Evolutionary conservation across 2,329 filamentous ascomycete genomes (phyloP), one percentile per base, ranked within the genome.

Genomic region (Aspergillus persii): DNA sequence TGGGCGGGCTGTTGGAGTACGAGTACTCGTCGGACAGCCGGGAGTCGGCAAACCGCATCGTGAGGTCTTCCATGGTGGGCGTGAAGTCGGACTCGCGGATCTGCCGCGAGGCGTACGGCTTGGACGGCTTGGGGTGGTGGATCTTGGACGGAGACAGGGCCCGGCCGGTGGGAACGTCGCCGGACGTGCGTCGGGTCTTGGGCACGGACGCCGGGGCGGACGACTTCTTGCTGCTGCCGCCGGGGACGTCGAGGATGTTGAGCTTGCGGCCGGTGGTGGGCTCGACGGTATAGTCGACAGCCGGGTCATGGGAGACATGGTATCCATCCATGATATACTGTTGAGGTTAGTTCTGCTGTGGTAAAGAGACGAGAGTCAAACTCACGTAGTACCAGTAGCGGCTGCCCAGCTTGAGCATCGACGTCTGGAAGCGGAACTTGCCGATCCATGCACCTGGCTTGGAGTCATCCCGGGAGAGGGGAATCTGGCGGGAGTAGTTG

Each of bases 251-350:
- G 78, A 99, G 91, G 80, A 96, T 91, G 86, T 99, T 99, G 71
- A 99, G 86, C 79, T 93, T 92, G 77, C 95, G 94, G 81, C 93
- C 92, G 58, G 95, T 98, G 77, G 93, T 98, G 75, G 94, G 93
- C 84, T 99, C 95, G 68, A 90, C 89, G 74, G 91, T 96, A 74
- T 89, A 94, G 72, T 90, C 83, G 76, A 92, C 89, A 77, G 90
- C 91, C 68, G 94, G 93, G 81, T 98, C 95, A 85, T 98, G 94
- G 63, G 93, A 93, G 77, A 96, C 89, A 79, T 97, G 93, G 87
- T 97, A 97, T 70, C 95, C 95, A 78, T 99, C 95, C 78, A 98
- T 95, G 87, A 98, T 97, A 85, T 97, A 99, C 74, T 78, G 46
- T 11, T 23, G 53, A 27, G 31, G 12, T 72, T 59, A 68, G 65